Evolutionary conservation across 306 rosid species (phyloP), one percentile per base, ranked within the genome.

Genomic region (Prunus campanulata): DNA sequence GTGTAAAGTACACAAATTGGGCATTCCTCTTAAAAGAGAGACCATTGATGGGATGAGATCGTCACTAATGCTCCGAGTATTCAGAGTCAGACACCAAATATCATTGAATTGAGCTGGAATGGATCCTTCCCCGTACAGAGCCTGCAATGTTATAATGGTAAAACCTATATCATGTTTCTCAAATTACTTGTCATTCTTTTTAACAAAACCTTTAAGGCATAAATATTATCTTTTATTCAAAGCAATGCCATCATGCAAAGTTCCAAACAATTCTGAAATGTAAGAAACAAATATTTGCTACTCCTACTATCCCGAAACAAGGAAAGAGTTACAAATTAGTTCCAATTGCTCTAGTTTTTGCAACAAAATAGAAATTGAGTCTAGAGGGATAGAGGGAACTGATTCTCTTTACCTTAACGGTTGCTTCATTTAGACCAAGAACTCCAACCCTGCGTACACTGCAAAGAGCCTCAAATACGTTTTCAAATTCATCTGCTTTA

Each of bases 1-100:
- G 46, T 16, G 9, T 55, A 49, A 49, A 48, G 59, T 24, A 54
- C 18, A 48, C 73, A 69, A 15, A 27, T 69, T 24, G 19, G 73
- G 60, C 73, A 69, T 25, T 48, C 73, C 60, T 48, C 44, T 49
- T n/a, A 48, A 29, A 47, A 69, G 25, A 49, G 59, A 69, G 4
- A 49, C 46, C 46, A 69, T 49, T 25, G 44, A n/a, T 24, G 73
- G 72, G 14, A 69, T 24, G 0, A 69, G 60, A 2, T 69, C 59
- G 52, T 16, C 73, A 25, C 1, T 49, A 32, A 25, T 13, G 73
- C 60, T 48, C 55, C 7, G 3, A 46, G 48, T 7, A 49, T 24
- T 8, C 73, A 48, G 0, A 2, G 11, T 54, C 59, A 19, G 19
- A 5, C 4, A 19, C 59, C 59, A 54, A 6, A 18, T 54, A 4